Base-by-base conservation (phyloP, 2,329 filamentous ascomycete species). In the Onygenales sp. region DNA sequence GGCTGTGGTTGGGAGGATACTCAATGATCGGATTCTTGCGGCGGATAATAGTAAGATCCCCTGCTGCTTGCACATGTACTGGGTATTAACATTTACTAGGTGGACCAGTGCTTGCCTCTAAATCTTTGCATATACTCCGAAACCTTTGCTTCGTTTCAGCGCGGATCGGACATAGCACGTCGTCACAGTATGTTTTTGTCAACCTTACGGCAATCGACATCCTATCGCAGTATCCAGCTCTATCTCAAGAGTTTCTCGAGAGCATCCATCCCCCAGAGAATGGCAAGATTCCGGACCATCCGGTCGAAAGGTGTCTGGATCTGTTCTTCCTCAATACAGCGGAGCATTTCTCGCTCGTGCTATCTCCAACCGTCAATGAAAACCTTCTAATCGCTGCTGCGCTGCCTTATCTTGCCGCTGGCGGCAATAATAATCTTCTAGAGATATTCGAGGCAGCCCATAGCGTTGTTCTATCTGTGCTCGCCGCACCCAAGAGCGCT, bases 371-470 rank as follows among this genome's bases (percentile, higher is more conserved):
- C 3, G 78, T 81, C 2, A 88, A 84, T 61, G 87, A 94, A 61
- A 75, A 81, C 2, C 75, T 95, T 2, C 79, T 95, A 13, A 75
- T 95, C 51, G 79, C 84, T 36, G 85, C 88, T 1, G 86, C 89
- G 6, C 80, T 82, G 4, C 80, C 85, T 0, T 93, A 95, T 64
- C 80, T 96, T 2, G 75, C 77, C 43, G 72, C 79, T n/a, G 79
- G 77, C 31, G 76, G 76, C 14, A 78, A 82, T 57, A 70, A 73
- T 21, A 71, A 79, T 45, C 74, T 87, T 8, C 70, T 84, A 2
- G 78, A 84, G 42, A 82, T 94, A n/a, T 95, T 94, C 62, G 91
- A 96, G 69, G 83, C 91, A 1, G 88, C 90, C 0, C 91, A 96
- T 70, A 87, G 86, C 58, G 82, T 91, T 42, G 81, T 88, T 59